Percentiles rank a stretch among this genome's conserved stretches.
Conservation (phyloP, 352 stramenopile genomes). For the Globisporangium middletonii region DNA sequence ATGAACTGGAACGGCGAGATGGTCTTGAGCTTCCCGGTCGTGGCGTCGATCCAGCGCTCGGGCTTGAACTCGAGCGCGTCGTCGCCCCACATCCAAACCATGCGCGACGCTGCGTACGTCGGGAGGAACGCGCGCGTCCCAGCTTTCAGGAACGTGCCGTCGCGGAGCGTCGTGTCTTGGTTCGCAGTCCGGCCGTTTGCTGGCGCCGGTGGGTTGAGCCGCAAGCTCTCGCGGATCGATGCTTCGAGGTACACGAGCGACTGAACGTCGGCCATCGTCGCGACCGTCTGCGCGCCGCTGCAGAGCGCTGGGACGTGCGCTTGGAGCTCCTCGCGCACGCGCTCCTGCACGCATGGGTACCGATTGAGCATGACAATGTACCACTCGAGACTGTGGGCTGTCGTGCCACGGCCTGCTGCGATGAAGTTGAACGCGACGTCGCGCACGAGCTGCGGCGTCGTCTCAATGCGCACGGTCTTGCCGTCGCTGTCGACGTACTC, state of each 20-base stretch:
- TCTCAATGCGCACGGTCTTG: slow-evolving; percentile 9
- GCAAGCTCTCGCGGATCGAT: slow-evolving; percentile 56
- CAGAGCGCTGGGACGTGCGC: slow-evolving; percentile 30
- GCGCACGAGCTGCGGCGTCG: slow-evolving; percentile 32
- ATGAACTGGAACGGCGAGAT: slow-evolving; percentile 66
- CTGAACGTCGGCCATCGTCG: slow-evolving; percentile 37
- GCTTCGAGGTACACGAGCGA: slow-evolving; percentile 62
- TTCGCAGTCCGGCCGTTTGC: slow-evolving; percentile 39
- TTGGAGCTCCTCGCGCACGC: slow-evolving; percentile 47
- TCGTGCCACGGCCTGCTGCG: slow-evolving; percentile 67
- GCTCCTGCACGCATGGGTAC: slow-evolving; percentile 32
- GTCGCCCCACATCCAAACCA: slow-evolving; percentile 48
- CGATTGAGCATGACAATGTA: slow-evolving; percentile 71
- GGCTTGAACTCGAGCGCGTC: slow-evolving; percentile 62
- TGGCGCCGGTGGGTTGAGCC: slow-evolving; percentile 53
- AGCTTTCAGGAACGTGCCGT: slow-evolving; percentile 52
- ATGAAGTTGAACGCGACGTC: slow-evolving; percentile 75
- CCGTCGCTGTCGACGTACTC: slow-evolving; percentile 18
- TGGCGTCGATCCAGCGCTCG: slow-evolving; percentile 56
- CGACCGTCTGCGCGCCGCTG: slow-evolving; percentile 9
- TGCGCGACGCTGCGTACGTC: slow-evolving; percentile 49
- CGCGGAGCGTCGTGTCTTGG: slow-evolving; percentile 44
- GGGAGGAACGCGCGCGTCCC: slow-evolving; percentile 48
- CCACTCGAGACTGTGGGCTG: slow-evolving; percentile 53
- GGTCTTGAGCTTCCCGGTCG: slow-evolving; percentile 20